Evolutionary conservation across 1,139 yeast species (phyloP), one percentile per base, ranked within the genome.

Genomic region (Martiniozyma asiatica): DNA sequence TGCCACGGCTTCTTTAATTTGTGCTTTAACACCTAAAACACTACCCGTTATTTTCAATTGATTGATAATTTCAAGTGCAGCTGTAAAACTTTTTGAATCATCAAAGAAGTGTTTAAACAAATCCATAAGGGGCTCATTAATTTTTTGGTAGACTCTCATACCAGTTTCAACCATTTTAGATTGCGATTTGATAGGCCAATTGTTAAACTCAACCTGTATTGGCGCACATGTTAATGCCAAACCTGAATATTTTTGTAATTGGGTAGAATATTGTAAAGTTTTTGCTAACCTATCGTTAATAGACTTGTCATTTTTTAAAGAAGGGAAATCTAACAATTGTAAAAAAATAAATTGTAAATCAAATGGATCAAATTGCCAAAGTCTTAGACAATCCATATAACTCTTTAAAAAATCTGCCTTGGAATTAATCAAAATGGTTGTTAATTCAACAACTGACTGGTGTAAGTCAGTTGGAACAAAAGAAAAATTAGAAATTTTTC

Each of bases 301-400:
- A 8, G 24, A 9, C 6, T 22, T 17, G 10, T 22, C 26, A 20
- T 8, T 8, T 5, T 23, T 13, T 14, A 19, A 13, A 2, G 14
- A 13, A 15, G 14, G 30, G 6, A 14, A 15, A 6, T 13, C 14
- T 8, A 29, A 11, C n/a, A 29, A 24, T 20, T 35, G 20, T 25
- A 38, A 22, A 27, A 38, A 37, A 6, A 28, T 21, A 15, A 40
- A 28, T 20, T 44, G 42, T 6, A 45, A 26, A 8, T 35, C 33
- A 30, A 45, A 48, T 4, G 54, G 54, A 28, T 48, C 50, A 11
- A 42, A 35, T 31, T 47, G 51, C 54, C 53, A 49, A 2, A 47
- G 9, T 24, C 44, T 40, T 25, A 48, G 30, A 35, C 53, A 49
- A 22, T 37, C 39, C 17, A 47, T 32, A 13, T 42, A 33, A 11